These are phyloP conservation scores for Prototheca wickerhamii DNA, from an alignment of 163 green algal genomes.

Conservation along the genomic window DNA sequence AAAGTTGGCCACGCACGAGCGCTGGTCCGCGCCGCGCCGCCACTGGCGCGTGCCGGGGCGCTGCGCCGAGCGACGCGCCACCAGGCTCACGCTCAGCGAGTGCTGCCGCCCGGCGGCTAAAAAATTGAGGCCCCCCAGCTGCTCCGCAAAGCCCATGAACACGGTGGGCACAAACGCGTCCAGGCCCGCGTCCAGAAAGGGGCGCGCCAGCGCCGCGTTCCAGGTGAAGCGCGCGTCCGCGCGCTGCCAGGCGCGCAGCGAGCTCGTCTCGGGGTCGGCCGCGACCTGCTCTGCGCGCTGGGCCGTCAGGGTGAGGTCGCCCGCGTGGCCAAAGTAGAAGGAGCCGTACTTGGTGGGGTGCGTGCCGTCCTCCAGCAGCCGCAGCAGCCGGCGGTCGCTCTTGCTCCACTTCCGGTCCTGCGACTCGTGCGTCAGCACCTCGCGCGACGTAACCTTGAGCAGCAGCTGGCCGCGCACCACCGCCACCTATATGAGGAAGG, in stretches of 20 bases:
- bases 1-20: constrained; percentile 67
- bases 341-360: constrained; percentile 45
- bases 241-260: constrained; percentile 21
- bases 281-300: constrained; percentile 39
- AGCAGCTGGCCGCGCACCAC: constrained; percentile 30
- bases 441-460: constrained; percentile 30
- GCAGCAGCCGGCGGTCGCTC: constrained; percentile 24
- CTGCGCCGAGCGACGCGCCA: constrained; percentile 52
- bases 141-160: constrained; percentile 57
- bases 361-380: constrained; percentile 41
- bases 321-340: constrained; percentile 61
- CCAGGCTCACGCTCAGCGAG: constrained; percentile 49
- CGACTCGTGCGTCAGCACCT: constrained; percentile 31
- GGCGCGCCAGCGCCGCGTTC: constrained; percentile 49
- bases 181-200: constrained; percentile 41
- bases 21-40: constrained; percentile 61
- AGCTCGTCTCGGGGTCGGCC: constrained; percentile 6
- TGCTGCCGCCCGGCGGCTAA: background rate
- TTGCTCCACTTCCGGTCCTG: constrained; percentile 18
- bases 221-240: constrained; percentile 63
- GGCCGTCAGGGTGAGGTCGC: constrained; percentile 58
- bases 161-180: constrained; percentile 36
- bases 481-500: background rate
- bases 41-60: constrained; percentile 73
- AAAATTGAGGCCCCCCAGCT: constrained; percentile 51